phyloP scores from a whole-genome alignment of 305 asterid genomes.

The Solanum hybrid region DNA sequence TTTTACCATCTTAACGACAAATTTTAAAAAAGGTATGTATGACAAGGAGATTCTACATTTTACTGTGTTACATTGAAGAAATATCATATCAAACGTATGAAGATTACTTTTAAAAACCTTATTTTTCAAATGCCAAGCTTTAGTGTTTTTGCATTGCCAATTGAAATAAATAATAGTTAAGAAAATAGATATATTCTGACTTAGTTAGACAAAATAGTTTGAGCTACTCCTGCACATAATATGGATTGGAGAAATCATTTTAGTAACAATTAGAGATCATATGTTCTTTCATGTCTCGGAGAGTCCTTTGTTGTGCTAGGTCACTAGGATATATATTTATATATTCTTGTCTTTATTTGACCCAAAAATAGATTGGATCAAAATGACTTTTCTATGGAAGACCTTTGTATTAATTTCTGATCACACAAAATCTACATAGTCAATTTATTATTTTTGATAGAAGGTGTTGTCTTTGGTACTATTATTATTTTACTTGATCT shows the following conservation, averaged over 20 bases:
- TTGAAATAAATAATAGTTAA: neutral
- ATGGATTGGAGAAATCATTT: neutral
- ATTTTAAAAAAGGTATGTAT: too few relatives aligned
- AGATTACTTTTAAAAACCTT: neutral
- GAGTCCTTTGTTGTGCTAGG: neutral
- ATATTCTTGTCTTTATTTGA: neutral
- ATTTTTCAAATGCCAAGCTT: neutral
- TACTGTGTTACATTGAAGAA: too few relatives aligned
- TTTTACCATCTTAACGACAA: neutral
- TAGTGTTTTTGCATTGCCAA: neutral
- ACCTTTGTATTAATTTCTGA: neutral
- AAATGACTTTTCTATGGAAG: neutral
- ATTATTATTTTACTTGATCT: neutral
- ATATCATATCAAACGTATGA: too few relatives aligned
- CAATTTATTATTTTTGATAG: neutral
- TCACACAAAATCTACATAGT: neutral
- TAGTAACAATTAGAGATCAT: neutral
- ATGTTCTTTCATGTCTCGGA: neutral
- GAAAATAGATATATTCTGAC: neutral
- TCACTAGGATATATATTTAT: neutral
- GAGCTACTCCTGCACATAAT: neutral
- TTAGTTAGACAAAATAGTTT: neutral
- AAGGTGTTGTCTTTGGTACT: neutral
- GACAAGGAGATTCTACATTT: too few relatives aligned
- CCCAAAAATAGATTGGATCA: neutral